phyloP scores from a whole-genome alignment of 192 early-diverging fungal genomes.

The Coemansia brasiliensis region DNA sequence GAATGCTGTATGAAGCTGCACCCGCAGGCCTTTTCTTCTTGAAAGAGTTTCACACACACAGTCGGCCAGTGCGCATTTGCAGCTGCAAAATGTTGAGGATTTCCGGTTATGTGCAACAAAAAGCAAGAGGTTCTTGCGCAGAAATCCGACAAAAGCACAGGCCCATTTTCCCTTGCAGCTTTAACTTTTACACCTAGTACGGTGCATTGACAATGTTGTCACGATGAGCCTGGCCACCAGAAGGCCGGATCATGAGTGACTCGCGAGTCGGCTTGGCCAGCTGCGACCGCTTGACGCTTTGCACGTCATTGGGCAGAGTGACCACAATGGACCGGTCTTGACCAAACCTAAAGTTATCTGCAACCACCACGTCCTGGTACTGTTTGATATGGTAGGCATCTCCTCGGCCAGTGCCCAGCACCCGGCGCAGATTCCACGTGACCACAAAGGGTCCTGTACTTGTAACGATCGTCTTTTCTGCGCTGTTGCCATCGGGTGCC shows the following conservation, averaged over 20 bases:
- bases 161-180: neutral
- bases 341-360: slow-evolving; percentile 90
- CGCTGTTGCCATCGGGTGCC: slow-evolving; percentile 57
- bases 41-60: no score
- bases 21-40: no score
- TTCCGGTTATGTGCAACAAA: neutral
- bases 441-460: slow-evolving; percentile 88
- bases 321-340: slow-evolving; percentile 84
- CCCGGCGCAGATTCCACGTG: slow-evolving; percentile 86
- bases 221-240: slow-evolving; percentile 3
- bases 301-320: slow-evolving; percentile 73
- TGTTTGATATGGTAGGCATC: slow-evolving; percentile 86
- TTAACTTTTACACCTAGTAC: slow-evolving; percentile 9
- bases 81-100: no score
- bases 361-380: slow-evolving; percentile 78
- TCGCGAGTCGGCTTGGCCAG: slow-evolving; percentile 62
- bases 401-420: slow-evolving; percentile 72
- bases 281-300: slow-evolving; percentile 61
- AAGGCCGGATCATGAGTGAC: slow-evolving; percentile 38
- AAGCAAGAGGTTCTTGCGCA: neutral
- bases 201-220: slow-evolving; percentile 30
- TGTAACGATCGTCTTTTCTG: slow-evolving; percentile 84
- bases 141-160: neutral
- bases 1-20: no score
- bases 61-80: no score